phyloP scores from a whole-genome alignment of 108 stramenopile genomes.

The Cafeteria roenbergensis region DNA sequence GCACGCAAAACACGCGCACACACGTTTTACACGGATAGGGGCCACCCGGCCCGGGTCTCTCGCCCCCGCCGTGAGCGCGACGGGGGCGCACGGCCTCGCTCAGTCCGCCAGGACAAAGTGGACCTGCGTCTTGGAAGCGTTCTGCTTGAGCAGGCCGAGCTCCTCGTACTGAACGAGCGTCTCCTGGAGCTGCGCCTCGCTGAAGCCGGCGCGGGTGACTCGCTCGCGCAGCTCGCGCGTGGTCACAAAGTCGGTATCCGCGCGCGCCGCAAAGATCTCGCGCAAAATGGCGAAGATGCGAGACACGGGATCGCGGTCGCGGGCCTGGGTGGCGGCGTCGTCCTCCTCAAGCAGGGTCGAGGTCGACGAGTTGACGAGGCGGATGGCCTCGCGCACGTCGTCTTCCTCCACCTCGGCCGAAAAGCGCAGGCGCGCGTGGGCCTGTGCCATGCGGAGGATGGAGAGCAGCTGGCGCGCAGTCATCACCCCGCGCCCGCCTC shows the following conservation, averaged over 20 bases:
- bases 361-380: slow-evolving; percentile 59
- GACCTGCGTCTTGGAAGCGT: slow-evolving; percentile 53
- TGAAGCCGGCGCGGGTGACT: slow-evolving; percentile 73
- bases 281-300: slow-evolving; percentile 23
- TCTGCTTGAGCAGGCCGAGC: slow-evolving; percentile 57
- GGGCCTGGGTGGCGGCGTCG: slow-evolving; percentile 47
- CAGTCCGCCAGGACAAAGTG: no score
- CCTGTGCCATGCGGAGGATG: slow-evolving; percentile 83
- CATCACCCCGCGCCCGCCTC: slow-evolving; percentile 71
- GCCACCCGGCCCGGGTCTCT: no score
- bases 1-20: no score
- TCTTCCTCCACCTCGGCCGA: slow-evolving; percentile 73
- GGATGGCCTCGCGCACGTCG: slow-evolving; percentile 95
- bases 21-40: no score
- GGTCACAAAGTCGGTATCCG: slow-evolving; percentile 26
- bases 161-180: slow-evolving; percentile 69
- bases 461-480: slow-evolving; percentile 91
- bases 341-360: slow-evolving; percentile 30
- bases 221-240: slow-evolving; percentile 54
- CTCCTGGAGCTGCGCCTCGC: slow-evolving; percentile 56
- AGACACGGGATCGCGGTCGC: slow-evolving; percentile 36
- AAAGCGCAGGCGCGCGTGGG: slow-evolving; percentile 83
- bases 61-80: no score
- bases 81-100: no score
- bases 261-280: slow-evolving; percentile 22